Percentiles rank a stretch among this genome's conserved stretches.
phyloP scores from a whole-genome alignment of 2,329 filamentous ascomycete species.

The Graphiopsis chlorocephala region DNA sequence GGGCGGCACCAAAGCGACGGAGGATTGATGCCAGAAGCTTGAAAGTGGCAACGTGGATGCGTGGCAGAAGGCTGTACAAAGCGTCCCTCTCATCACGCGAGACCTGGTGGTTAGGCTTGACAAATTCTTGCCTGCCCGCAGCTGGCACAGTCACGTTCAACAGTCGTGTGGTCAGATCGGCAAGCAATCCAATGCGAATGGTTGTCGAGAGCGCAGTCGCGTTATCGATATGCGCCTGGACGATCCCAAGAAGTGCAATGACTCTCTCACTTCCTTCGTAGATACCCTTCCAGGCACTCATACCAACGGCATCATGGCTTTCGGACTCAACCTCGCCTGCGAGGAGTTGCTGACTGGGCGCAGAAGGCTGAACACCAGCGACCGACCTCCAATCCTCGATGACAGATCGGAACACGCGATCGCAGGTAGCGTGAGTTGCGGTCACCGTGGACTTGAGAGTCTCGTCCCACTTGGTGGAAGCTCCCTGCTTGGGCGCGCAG shows the following conservation, averaged over 20 bases:
- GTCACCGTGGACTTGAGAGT: slow-evolving; percentile 61
- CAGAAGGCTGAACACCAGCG: slow-evolving; percentile 39
- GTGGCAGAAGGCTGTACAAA: slow-evolving; percentile 70
- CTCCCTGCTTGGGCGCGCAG: slow-evolving; percentile 76
- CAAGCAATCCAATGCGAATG: slow-evolving; percentile 64
- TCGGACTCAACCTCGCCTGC: slow-evolving; percentile 20
- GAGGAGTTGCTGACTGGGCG: slow-evolving; percentile 17
- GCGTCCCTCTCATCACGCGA: slow-evolving; percentile 77
- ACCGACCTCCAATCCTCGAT: slow-evolving; percentile 78
- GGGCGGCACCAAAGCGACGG: slow-evolving; percentile 56
- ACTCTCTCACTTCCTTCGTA: slow-evolving; percentile 69
- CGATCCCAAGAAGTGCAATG: slow-evolving; percentile 60
- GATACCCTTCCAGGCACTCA: slow-evolving; percentile 74
- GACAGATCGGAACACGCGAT: slow-evolving; percentile 74
- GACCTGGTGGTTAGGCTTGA: slow-evolving; percentile 70
- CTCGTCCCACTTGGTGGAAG: slow-evolving; percentile 74
- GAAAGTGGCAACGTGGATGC: slow-evolving; percentile 70
- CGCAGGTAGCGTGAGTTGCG: slow-evolving; percentile 67
- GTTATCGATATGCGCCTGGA: slow-evolving; percentile 62
- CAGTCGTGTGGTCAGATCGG: slow-evolving; percentile 69
- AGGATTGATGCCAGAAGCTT: slow-evolving; percentile 58
- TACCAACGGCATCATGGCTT: slow-evolving; percentile 38
- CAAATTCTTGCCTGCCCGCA: slow-evolving; percentile 43
- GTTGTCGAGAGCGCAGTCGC: slow-evolving; percentile 64
- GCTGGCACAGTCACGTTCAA: slow-evolving; percentile 60